A percentile compares a stretch with the other conserved stretches of the same genome.
Conservation (phyloP, 257 asterid species). For the Nicotiana otophora region DNA sequence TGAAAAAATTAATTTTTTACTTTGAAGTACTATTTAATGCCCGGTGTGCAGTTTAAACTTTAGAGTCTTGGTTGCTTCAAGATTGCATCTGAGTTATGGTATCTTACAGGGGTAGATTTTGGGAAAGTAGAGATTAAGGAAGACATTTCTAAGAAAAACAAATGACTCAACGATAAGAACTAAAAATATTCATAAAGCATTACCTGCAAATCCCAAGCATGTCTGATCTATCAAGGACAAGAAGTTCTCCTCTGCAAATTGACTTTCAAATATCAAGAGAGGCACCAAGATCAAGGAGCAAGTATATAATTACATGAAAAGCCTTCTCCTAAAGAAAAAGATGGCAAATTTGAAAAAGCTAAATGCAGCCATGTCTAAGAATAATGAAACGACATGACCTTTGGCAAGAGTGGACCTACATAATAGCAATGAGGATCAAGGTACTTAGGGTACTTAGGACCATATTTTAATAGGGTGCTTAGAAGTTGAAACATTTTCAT, state of each 20-base stretch:
- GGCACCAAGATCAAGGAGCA: constrained; percentile 26
- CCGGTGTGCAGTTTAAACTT: not conserved
- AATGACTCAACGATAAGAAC: constrained; percentile 15
- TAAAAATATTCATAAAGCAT: too few species aligned
- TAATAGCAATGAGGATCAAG: constrained; percentile 26
- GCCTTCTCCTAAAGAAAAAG: constrained; percentile 43
- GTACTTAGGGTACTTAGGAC: constrained; percentile 55
- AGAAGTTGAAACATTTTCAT: too few species aligned
- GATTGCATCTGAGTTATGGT: not conserved
- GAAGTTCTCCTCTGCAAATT: too few species aligned
- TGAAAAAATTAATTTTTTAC: not conserved
- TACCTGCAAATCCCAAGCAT: too few species aligned
- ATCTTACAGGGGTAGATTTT: too few species aligned
- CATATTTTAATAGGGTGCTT: constrained; percentile 26
- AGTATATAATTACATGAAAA: constrained; percentile 32
- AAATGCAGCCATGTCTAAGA: not conserved
- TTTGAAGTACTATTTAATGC: constrained; percentile 1
- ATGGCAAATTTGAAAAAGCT: constrained; percentile 30
- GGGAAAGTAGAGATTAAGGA: constrained; percentile 7
- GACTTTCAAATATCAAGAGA: too few species aligned
- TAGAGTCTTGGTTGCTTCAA: not conserved
- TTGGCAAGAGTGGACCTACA: not conserved
- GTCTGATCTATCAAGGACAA: too few species aligned
- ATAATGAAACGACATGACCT: too few species aligned
- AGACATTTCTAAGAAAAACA: constrained; percentile 11